A percentile compares a stretch with the other conserved stretches of the same genome.
phyloP scores from a whole-genome alignment of 2,329 filamentous ascomycete species.

The Fusarium armeniacum region DNA sequence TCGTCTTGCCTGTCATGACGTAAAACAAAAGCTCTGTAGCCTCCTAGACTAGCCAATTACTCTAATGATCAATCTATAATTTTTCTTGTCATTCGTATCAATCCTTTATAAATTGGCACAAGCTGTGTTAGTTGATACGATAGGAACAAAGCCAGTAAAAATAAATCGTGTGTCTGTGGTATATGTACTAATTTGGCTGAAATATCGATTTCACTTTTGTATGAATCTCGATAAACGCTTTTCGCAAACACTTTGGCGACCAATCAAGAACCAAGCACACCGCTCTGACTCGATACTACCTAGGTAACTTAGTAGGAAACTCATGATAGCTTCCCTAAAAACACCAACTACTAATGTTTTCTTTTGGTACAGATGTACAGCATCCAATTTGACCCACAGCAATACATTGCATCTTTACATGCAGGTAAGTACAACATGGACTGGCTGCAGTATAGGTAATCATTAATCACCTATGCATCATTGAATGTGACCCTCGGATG shows the following conservation, averaged over 20 bases:
- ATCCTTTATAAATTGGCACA: constrained; percentile 21
- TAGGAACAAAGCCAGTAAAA: neutral
- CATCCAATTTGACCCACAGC: constrained; percentile 8
- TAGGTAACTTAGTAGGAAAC: too few relatives aligned
- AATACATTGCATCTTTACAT: neutral
- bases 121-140: constrained; percentile 11
- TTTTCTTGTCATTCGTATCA: constrained; percentile 12
- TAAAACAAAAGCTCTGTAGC: constrained; percentile 4
- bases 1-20: constrained; percentile 23
- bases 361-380: constrained; percentile 5
- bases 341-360: neutral
- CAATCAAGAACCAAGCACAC: neutral
- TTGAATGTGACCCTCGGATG: constrained; percentile 9
- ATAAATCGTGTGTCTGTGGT: neutral
- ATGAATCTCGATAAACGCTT: constrained; percentile 2
- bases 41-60: neutral
- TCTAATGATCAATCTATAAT: neutral
- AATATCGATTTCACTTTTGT: constrained; percentile 5
- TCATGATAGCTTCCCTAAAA: constrained; percentile 21
- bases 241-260: neutral
- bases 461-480: neutral
- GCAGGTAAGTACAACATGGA: neutral
- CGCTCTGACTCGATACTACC: neutral
- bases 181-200: neutral
- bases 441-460: neutral